A percentile compares a stretch with the other conserved stretches of the same genome.
Evolutionary conservation across 2,329 filamentous ascomycete species (phyloP).

Genomic region (Trichoderma gracile): DNA sequence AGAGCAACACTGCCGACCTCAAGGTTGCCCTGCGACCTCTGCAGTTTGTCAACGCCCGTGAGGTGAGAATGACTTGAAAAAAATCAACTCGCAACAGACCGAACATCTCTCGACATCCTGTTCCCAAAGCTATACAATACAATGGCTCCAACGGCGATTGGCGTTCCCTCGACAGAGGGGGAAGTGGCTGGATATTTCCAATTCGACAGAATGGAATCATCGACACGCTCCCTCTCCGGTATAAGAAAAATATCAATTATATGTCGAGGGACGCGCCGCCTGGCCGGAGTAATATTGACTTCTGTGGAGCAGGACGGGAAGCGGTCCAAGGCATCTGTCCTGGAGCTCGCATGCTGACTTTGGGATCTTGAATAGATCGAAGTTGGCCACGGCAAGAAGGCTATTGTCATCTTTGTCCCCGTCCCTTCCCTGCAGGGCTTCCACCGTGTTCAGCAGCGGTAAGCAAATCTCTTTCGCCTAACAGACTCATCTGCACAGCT

Average conservation of each 20-base stretch:
- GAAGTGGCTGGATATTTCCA: slow-evolving; percentile 25
- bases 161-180: slow-evolving; percentile 29
- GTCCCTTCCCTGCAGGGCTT: slow-evolving; percentile 97
- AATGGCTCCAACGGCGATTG: slow-evolving; percentile 36
- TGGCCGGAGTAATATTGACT: slow-evolving; percentile 45
- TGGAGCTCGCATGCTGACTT: slow-evolving; percentile 78
- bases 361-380: slow-evolving; percentile 80
- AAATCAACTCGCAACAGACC: slow-evolving; percentile 22
- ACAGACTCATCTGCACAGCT: background rate
- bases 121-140: slow-evolving; percentile 45
- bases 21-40: slow-evolving; percentile 94
- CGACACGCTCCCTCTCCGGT: slow-evolving; percentile 24
- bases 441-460: slow-evolving; percentile 99
- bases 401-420: slow-evolving; percentile 99
- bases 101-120: slow-evolving; percentile 43
- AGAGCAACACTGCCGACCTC: slow-evolving; percentile 98
- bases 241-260: background rate
- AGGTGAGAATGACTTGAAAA: slow-evolving; percentile 71
- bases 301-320: slow-evolving; percentile 70
- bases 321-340: slow-evolving; percentile 68
- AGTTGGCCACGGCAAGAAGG: slow-evolving; percentile 99
- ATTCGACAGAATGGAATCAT: slow-evolving; percentile 32
- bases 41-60: slow-evolving; percentile 97
- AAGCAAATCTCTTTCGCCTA: slow-evolving; percentile 53
- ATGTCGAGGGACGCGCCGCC: slow-evolving; percentile 33